Evolutionary conservation across 495 filamentous ascomycete genomes (phyloP).

Genomic region (Terfezia boudieri): DNA sequence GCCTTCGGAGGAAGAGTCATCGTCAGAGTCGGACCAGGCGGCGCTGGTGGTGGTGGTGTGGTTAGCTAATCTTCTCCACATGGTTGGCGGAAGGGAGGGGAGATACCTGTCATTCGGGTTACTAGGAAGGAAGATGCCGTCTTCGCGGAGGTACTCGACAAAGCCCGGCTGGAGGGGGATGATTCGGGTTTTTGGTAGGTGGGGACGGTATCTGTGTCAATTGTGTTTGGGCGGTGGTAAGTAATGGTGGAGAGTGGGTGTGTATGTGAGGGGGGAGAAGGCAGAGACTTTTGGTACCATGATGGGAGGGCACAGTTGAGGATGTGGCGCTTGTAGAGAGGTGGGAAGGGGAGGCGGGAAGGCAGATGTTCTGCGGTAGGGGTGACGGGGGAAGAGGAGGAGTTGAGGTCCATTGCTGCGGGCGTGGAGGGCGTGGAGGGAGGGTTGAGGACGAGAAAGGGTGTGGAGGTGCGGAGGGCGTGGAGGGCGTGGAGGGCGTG

Average conservation of each 20-base stretch:
- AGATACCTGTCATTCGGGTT: conserved; percentile 19
- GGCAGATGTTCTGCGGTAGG: neutral
- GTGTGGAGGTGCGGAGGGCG: too few relatives aligned
- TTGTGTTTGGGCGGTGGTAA: too few relatives aligned
- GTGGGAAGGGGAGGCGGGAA: conserved; percentile 47
- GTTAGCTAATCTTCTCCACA: neutral
- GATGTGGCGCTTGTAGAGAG: conserved; percentile 64
- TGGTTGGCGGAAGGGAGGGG: conserved; percentile 3
- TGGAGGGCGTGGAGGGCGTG: too few relatives aligned
- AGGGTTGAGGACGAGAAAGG: too few relatives aligned
- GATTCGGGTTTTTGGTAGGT: conserved; percentile 63
- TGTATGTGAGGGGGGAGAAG: neutral
- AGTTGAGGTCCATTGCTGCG: neutral
- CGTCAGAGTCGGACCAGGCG: conserved; percentile 20
- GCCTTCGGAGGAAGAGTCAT: conserved; percentile 12
- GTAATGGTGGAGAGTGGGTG: too few relatives aligned
- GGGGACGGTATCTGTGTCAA: conserved; percentile 37
- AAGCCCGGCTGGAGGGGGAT: conserved; percentile 57
- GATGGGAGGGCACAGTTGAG: conserved; percentile 80
- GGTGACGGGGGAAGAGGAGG: neutral
- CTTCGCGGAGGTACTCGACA: conserved; percentile 67
- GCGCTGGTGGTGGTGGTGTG: conserved; percentile 2
- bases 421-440: too few relatives aligned
- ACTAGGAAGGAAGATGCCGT: conserved; percentile 72
- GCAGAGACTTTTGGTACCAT: conserved; percentile 61